Base-by-base conservation (phyloP, 2,329 filamentous ascomycete species). In the Trichoderma sp. region DNA sequence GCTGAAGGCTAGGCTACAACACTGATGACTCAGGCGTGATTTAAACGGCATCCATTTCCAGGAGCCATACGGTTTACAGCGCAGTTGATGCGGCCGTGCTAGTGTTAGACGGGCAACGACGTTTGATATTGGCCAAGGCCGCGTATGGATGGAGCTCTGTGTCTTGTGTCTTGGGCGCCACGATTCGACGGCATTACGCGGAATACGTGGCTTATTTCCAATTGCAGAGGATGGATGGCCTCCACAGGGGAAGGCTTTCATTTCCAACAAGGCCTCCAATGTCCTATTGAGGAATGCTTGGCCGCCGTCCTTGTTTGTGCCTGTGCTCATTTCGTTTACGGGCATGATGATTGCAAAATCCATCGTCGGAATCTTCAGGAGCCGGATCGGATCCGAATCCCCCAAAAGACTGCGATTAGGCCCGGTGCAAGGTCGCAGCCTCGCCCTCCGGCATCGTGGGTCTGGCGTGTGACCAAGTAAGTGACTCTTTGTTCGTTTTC, bases 1-100 rank as follows among this genome's bases (percentile, higher is more conserved):
- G 64, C 74, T 71, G 74, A 71, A 72, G 71, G 56, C 45, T 62
- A 75, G 74, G 74, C 66, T 75, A 71, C 74, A 62, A 64, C 59
- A 45, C 56, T 71, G 74, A 71, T 75, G 74, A 75, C 66, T 75
- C 74, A 75, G 71, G 29, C 38, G n/a, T 31, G 33, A 67, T 60
- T 60, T 45, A 24, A 74, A 60, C 31, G 41, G 68, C 60, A 56
- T 56, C 68, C 56, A 63, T 63, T 18, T 18, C 16, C n/a, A 38
- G 67, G 67, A 50, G 31, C 12, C 50, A 8, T 21, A 65, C 21
- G n/a, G 41, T 29, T 64, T 53, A 56, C 41, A 45, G 41, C 41
- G n/a, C 41, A 45, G 41, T 45, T 45, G 50, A 21, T 31, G 60
- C 50, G n/a, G 41, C 29, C 35, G n/a, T 65, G 71, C 41, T 65